Base-by-base conservation (phyloP, 2,329 filamentous ascomycete genomes). In the Samsoniella hepiali region DNA sequence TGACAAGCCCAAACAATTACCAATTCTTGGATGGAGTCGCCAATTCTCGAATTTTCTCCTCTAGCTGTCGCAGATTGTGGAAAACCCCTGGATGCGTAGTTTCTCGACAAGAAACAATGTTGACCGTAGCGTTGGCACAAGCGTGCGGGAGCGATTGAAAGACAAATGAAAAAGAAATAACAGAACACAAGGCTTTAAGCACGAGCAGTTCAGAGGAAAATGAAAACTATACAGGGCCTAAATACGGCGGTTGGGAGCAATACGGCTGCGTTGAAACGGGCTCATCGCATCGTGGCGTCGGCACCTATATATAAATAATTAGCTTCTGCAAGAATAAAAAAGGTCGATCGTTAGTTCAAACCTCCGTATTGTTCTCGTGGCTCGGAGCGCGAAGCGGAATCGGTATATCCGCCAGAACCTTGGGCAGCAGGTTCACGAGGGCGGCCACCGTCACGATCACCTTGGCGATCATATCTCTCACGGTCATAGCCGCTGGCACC, bases 381-480 rank as follows among this genome's bases (percentile, higher is more conserved):
- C 68, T 80, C 78, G 45, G 77, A 75, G 64, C 79, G 77, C 62
- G 78, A 72, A 57, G 76, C 72, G 55, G 73, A 72, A n/a, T 80
- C 78, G 67, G 74, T 69, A 65, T 80, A 81, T 36, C 53, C 57
- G 65, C 74, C 73, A 57, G 75, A 72, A 50, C 73, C 73, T 42
- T 72, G 72, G 42, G 73, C 67, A 53, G 75, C 73, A 44, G 74
- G 71, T 47, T 80, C 78, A 42, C 78, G 76, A 38, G 76, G 70
- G 63, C 78, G 77, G 49, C 74, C 69, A 62, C 73, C 70, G 42
- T 79, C 77, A 54, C 78, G 78, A 31, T 80, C 77, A 58, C 71
- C 72, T 59, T 71, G 74, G 59, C 81, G 80, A 59, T 85, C 81
- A 56, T 82, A 82, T 64, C 80, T 78, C 15, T 79, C 78, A 58